Evolutionary conservation across 208 protist species (phyloP).

Genomic region (Leishmania mexicana): DNA sequence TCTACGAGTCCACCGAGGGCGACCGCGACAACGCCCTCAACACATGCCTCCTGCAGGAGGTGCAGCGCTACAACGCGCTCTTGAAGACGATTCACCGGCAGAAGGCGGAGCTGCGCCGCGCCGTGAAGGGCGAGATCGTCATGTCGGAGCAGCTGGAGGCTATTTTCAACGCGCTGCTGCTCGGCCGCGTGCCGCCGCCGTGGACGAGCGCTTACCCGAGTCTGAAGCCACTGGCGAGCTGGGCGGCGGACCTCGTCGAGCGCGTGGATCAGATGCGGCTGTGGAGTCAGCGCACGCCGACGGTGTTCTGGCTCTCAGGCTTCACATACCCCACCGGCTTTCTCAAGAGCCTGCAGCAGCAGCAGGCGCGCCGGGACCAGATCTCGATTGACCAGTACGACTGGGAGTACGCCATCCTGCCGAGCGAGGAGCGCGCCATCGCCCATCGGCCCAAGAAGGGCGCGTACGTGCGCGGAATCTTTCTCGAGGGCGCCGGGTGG

Average conservation of each 20-base stretch:
- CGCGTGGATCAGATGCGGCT: slow-evolving; percentile 94
- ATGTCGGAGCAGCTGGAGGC: slow-evolving; percentile 97
- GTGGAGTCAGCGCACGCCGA: slow-evolving; percentile 94
- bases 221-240: slow-evolving; percentile 96
- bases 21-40: slow-evolving; percentile 93
- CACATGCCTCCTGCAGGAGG: slow-evolving; percentile 98
- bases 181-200: slow-evolving; percentile 91
- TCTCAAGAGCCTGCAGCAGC: slow-evolving; percentile 97
- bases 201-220: slow-evolving; percentile 98
- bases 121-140: slow-evolving; percentile 97
- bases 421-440: slow-evolving; percentile 91
- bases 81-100: slow-evolving; percentile 90
- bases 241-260: slow-evolving; percentile 95
- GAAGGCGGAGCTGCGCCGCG: slow-evolving; percentile 93
- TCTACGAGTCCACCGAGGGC: slow-evolving; percentile 91
- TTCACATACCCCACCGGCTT: slow-evolving; percentile 99
- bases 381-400: slow-evolving; percentile 97
- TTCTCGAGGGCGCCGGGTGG: slow-evolving; percentile 98
- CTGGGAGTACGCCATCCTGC: slow-evolving; percentile 97
- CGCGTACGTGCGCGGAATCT: slow-evolving; percentile 96
- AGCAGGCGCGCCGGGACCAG: slow-evolving; percentile 88
- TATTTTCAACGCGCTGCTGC: slow-evolving; percentile 91
- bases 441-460: slow-evolving; percentile 94
- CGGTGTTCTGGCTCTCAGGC: slow-evolving; percentile 97
- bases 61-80: slow-evolving; percentile 97